Base-by-base conservation (phyloP, 495 filamentous ascomycete genomes). In the Filosporella fistucella region DNA sequence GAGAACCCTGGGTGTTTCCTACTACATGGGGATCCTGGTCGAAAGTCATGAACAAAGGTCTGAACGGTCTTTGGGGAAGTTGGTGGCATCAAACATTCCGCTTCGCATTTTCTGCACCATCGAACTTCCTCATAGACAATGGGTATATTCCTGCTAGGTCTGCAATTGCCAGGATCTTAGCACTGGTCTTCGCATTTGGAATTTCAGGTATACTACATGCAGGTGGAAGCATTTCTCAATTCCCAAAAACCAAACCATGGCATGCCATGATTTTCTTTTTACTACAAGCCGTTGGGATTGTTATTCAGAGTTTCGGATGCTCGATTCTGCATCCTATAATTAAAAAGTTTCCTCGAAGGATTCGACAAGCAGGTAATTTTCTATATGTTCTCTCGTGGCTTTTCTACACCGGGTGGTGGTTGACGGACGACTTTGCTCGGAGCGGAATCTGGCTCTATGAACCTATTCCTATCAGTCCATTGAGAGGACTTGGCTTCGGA, bases 31-130 rank as follows among this genome's bases (percentile, higher is more conserved):
- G 88, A 12, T 69, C 75, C 1, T 67, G 76, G 48, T 48, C 47
- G 2, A 59, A 68, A 8, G 67, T 91, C 4, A 58, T 84, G 3
- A 74, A 85, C 42, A 65, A 80, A 36, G 88, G 89, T 0, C 65
- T 96, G 1, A 69, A 75, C 7, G 89, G 89, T 23, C 78, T 82
- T 55, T 96, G 89, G 89, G 78, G 84, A 33, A 74, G 68, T 13
- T 94, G 84, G 82, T 95, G 89, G 89, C 89, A 95, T 63, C 89
- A 95, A 61, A 76, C 83, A 1, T 93, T 95, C 66, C 81, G 88
- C 2, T 72, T 78, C 28, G 85, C 72, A 0, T 91, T 95, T 59
- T 64, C 75, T 5, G 72, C 75, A 1, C 76, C 83, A 0, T 63
- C 71, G 0, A 59, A 63, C 7, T 83, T 66, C 56, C 51, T 86